phyloP scores from a whole-genome alignment of 2,329 filamentous ascomycete genomes.

The Ophiostoma sp. region DNA sequence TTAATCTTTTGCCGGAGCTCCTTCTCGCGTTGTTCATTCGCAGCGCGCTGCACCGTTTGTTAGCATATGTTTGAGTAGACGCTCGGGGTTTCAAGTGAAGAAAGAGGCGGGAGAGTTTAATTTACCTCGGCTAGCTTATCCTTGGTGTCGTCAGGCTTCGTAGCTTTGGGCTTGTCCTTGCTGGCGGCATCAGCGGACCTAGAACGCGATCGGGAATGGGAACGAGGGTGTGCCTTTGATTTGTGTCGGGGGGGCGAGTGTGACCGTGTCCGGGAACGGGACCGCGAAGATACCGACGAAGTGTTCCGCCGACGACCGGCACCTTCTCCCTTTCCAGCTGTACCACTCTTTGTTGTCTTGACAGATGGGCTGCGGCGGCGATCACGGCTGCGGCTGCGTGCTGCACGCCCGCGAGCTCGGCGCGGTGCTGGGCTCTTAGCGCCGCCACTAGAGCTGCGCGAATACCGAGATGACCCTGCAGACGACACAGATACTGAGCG shows the following conservation, averaged over 20 bases:
- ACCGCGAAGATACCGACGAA: slow-evolving; percentile 49
- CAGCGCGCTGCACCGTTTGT: slow-evolving; percentile 36
- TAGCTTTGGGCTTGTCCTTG: slow-evolving; percentile 39
- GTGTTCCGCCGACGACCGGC: slow-evolving; percentile 39
- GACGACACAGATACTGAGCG: slow-evolving; percentile 34
- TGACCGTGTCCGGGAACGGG: slow-evolving; percentile 26
- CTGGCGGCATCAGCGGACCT: slow-evolving; percentile 55
- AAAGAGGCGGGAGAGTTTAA: background rate
- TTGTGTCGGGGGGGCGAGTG: background rate
- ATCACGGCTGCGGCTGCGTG: slow-evolving; percentile 9
- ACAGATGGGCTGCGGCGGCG: slow-evolving; percentile 25
- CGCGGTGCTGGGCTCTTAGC: background rate
- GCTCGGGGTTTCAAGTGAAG: background rate
- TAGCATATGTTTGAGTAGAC: background rate
- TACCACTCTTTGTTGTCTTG: background rate
- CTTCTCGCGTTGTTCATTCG: slow-evolving; percentile 46
- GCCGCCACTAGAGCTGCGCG: slow-evolving; percentile 31
- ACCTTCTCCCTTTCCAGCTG: slow-evolving; percentile 15
- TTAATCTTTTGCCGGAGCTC: slow-evolving; percentile 51
- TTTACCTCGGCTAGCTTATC: background rate
- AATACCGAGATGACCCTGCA: slow-evolving; percentile 35
- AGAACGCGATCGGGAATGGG: slow-evolving; percentile 40
- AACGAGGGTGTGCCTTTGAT: slow-evolving; percentile 35
- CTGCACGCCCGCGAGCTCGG: background rate
- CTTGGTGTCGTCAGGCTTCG: slow-evolving; percentile 22